phyloP scores from a whole-genome alignment of 768 basidiomycete genomes.

The Cubamyces lactineus region DNA sequence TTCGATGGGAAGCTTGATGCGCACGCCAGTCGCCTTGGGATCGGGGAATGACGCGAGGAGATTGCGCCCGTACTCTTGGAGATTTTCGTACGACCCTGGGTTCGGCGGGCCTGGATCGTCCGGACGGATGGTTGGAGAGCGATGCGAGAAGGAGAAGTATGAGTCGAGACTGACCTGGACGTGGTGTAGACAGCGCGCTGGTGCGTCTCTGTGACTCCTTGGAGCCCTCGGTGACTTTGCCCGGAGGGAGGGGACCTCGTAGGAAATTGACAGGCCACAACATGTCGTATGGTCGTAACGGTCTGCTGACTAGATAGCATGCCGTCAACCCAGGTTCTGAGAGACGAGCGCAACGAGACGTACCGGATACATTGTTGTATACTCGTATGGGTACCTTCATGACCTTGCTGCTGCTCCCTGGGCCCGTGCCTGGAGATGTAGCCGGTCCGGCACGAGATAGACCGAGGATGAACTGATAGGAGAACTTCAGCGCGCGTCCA shows the following conservation, averaged over 20 bases:
- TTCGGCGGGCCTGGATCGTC: not conserved
- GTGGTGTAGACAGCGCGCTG: not conserved
- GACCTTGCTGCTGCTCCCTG: conserved; percentile 65
- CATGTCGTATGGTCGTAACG: conserved; percentile 75
- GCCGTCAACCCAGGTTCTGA: not conserved
- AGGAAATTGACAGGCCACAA: conserved; percentile 66
- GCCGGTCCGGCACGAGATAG: conserved; percentile 63
- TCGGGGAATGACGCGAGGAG: conserved; percentile 51
- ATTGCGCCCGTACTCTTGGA: conserved; percentile 55
- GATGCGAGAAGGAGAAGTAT: not conserved
- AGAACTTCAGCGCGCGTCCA: conserved; percentile 82
- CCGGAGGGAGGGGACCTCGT: conserved; percentile 10
- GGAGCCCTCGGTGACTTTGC: conserved; percentile 18
- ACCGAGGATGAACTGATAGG: conserved; percentile 89
- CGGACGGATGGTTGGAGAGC: not conserved
- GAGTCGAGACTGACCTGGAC: conserved; percentile 14
- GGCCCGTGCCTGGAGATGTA: conserved; percentile 33
- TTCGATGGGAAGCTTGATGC: conserved; percentile 27
- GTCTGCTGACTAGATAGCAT: conserved; percentile 47
- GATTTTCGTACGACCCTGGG: conserved; percentile 45
- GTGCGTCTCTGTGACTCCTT: conserved; percentile 3
- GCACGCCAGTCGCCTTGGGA: conserved; percentile 17
- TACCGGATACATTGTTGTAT: conserved; percentile 86
- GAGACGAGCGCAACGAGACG: conserved; percentile 28
- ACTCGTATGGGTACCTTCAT: conserved; percentile 93